These are phyloP conservation scores for Teratosphaeria viscida DNA, from an alignment of 2,329 filamentous ascomycete genomes.

Conservation along the genomic window DNA sequence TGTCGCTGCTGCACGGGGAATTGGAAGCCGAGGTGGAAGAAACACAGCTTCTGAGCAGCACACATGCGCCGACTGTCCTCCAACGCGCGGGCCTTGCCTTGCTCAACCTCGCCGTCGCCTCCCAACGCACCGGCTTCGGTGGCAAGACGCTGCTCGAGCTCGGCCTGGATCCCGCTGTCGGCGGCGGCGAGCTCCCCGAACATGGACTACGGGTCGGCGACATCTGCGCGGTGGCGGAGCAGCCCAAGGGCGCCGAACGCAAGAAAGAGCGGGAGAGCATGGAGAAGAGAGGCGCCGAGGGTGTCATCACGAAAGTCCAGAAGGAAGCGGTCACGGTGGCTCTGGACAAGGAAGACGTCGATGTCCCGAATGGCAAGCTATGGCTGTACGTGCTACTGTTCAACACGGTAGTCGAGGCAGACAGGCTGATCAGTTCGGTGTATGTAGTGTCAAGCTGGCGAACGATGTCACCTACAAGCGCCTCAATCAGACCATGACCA, in stretches of 20 bases:
- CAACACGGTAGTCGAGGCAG: constrained; percentile 6
- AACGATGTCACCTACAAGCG: constrained; percentile 57
- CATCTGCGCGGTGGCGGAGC: constrained; percentile 65
- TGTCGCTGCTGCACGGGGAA: constrained; percentile 59
- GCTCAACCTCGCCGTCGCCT: constrained; percentile 61
- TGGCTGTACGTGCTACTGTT: constrained; percentile 46
- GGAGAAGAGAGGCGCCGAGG: constrained; percentile 56
- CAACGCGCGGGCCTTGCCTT: constrained; percentile 70
- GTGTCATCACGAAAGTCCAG: constrained; percentile 58
- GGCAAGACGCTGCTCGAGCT: constrained; percentile 87
- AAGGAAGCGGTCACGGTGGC: constrained; percentile 54
- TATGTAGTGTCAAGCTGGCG: constrained; percentile 50
- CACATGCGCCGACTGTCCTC: constrained; percentile 57
- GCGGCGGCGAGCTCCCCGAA: constrained; percentile 47
- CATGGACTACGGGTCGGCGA: constrained; percentile 69
- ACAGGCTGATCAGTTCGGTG: constrained; percentile 23
- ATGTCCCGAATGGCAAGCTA: constrained; percentile 45
- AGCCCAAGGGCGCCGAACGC: constrained; percentile 59
- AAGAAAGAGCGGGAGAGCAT: constrained; percentile 63
- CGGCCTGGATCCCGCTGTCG: constrained; percentile 57
- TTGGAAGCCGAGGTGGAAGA: constrained; percentile 62
- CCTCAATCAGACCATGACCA: constrained; percentile 55
- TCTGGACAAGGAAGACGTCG: constrained; percentile 52
- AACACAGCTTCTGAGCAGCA: constrained; percentile 55
- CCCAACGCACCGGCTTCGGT: constrained; percentile 77